Evolutionary conservation across 1,284 basidiomycete genomes (phyloP).

Genomic region (Fomitiporia mediterranea): DNA sequence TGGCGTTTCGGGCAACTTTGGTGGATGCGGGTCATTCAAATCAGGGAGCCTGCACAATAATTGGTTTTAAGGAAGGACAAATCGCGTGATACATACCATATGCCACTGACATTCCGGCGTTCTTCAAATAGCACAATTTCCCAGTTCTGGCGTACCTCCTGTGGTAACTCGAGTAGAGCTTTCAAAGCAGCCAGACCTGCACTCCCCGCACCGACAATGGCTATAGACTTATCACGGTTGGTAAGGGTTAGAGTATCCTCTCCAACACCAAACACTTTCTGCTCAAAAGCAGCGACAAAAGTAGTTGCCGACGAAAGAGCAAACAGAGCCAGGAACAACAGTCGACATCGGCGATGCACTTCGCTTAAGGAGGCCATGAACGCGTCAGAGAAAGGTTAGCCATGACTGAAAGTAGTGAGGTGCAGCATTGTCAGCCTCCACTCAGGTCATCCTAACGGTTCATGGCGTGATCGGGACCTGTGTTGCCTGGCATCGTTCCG

Average conservation of each 20-base stretch:
- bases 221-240: conserved; percentile 41
- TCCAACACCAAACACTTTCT: not conserved
- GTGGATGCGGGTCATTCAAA: conserved; percentile 36
- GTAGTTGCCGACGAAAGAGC: not conserved
- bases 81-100: conserved; percentile 35
- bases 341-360: not conserved
- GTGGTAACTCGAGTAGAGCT: conserved; percentile 43
- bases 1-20: conserved; percentile 48
- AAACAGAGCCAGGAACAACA: not conserved
- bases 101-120: conserved; percentile 44
- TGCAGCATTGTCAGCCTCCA: no score
- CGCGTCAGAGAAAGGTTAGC: not conserved
- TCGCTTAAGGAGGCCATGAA: not conserved
- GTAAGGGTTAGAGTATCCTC: not conserved
- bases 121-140: conserved; percentile 51
- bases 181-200: conserved; percentile 50
- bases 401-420: no score
- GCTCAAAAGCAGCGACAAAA: not conserved
- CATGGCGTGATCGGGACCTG: no score
- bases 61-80: not conserved
- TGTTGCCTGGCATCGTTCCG: no score
- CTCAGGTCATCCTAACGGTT: no score
- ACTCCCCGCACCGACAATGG: conserved; percentile 49
- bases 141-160: conserved; percentile 35
- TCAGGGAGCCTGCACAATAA: conserved; percentile 39